A percentile compares a stretch with the other conserved stretches of the same genome.
phyloP scores from a whole-genome alignment of 768 basidiomycete species.

The Podaxis carcinomalis region DNA sequence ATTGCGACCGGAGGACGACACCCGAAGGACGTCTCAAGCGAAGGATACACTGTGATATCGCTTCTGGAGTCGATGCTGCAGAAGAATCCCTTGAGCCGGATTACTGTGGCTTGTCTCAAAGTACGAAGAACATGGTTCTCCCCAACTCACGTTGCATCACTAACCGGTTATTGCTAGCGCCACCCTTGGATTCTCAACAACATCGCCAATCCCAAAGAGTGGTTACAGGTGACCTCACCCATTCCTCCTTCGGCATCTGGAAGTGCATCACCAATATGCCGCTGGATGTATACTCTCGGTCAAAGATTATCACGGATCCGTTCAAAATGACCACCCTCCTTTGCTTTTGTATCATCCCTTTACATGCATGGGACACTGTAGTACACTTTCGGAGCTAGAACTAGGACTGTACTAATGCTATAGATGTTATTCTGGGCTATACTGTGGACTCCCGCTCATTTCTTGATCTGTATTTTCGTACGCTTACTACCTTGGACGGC shows the following conservation, averaged over 20 bases:
- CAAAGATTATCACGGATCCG: slow-evolving; percentile 19
- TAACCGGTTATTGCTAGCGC: slow-evolving; percentile 19
- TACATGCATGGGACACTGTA: background rate
- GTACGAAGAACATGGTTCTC: slow-evolving; percentile 13
- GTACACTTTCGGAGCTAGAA: background rate
- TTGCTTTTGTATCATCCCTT: slow-evolving; percentile 2
- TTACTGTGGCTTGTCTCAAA: slow-evolving; percentile 30
- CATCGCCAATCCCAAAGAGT: slow-evolving; percentile 29
- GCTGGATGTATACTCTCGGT: slow-evolving; percentile 25
- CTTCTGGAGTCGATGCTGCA: slow-evolving; percentile 36
- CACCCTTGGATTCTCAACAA: slow-evolving; percentile 35
- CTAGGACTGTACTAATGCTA: background rate
- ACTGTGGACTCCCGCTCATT: background rate
- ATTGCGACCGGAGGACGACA: slow-evolving; percentile 31
- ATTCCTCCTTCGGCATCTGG: background rate
- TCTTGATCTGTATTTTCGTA: background rate
- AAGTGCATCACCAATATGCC: slow-evolving; percentile 12
- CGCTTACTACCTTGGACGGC: background rate
- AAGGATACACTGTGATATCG: slow-evolving; percentile 27
- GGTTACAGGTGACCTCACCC: slow-evolving; percentile 31
- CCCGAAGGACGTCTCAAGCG: slow-evolving; percentile 23
- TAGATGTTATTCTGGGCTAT: background rate
- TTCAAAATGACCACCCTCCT: background rate
- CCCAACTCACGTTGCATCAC: background rate
- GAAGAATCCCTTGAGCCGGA: slow-evolving; percentile 32